These are phyloP conservation scores for Pythium oligandrum DNA, from an alignment of 352 stramenopile species.

Conservation along the genomic window DNA sequence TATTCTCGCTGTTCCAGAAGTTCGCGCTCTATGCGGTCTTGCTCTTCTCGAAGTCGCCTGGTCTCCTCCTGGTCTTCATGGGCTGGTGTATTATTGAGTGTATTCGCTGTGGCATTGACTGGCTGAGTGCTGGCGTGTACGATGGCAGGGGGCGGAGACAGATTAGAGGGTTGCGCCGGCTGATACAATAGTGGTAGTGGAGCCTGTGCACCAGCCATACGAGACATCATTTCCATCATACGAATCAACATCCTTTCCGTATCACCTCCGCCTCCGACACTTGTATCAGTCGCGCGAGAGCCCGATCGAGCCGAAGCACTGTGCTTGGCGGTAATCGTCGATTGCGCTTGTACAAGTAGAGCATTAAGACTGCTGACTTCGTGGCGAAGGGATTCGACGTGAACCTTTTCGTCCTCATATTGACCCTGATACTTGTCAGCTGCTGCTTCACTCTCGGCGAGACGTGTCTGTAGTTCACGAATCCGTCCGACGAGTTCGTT, in stretches of 20 bases:
- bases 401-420: constrained; percentile 74
- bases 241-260: constrained; percentile 30
- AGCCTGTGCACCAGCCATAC: constrained; percentile 6
- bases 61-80: constrained; percentile 5
- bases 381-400: constrained; percentile 61
- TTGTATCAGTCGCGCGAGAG: neutral
- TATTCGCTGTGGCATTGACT: no score
- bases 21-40: constrained; percentile 37
- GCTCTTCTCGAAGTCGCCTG: constrained; percentile 25
- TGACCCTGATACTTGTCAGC: constrained; percentile 62
- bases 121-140: no score
- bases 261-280: constrained; percentile 5
- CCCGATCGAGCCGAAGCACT: constrained; percentile 1
- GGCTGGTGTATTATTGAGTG: neutral
- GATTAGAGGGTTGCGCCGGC: neutral
- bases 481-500: constrained; percentile 47
- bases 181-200: constrained; percentile 1
- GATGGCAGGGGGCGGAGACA: no score
- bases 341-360: constrained; percentile 56
- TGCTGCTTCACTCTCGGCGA: constrained; percentile 45
- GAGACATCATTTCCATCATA: constrained; percentile 67
- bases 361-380: constrained; percentile 61
- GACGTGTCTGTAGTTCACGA: constrained; percentile 37
- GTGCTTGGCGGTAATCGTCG: constrained; percentile 40
- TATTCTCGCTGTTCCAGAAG: constrained; percentile 46